Evolutionary conservation across 768 basidiomycete genomes (phyloP).

Genomic region (Tricholomella constricta): DNA sequence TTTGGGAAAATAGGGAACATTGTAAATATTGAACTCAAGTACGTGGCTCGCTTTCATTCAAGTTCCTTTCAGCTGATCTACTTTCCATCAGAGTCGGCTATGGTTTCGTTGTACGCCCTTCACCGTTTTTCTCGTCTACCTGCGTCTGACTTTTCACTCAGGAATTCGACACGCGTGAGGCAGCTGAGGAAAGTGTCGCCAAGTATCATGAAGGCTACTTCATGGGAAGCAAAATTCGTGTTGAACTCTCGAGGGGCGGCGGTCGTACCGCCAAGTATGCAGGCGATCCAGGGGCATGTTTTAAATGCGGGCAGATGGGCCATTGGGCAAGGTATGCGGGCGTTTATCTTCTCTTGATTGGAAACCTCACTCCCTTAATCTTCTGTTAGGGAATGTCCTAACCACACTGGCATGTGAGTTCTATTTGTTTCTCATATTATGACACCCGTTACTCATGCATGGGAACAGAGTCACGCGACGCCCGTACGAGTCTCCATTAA

Average conservation of each 20-base stretch:
- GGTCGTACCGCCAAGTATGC: constrained; percentile 77
- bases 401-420: constrained; percentile 54
- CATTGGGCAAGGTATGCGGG: constrained; percentile 83
- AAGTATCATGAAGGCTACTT: constrained; percentile 90
- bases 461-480: constrained; percentile 39
- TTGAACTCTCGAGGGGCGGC: constrained; percentile 84
- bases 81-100: constrained; percentile 66
- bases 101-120: constrained; percentile 77
- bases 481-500: constrained; percentile 51
- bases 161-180: constrained; percentile 83
- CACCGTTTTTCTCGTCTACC: not conserved
- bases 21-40: constrained; percentile 82
- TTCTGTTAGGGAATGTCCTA: constrained; percentile 68
- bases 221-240: constrained; percentile 91
- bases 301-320: constrained; percentile 82
- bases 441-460: not conserved
- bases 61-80: constrained; percentile 14
- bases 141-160: constrained; percentile 28
- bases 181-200: constrained; percentile 84
- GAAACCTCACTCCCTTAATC: constrained; percentile 1
- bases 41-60: constrained; percentile 32
- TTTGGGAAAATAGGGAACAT: constrained; percentile 85
- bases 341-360: not conserved
- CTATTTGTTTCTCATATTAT: not conserved
- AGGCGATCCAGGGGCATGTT: constrained; percentile 89